Evolutionary conservation across 768 basidiomycete genomes (phyloP), one percentile per base, ranked within the genome.

Genomic region (Hemileccinum rubropunctum): DNA sequence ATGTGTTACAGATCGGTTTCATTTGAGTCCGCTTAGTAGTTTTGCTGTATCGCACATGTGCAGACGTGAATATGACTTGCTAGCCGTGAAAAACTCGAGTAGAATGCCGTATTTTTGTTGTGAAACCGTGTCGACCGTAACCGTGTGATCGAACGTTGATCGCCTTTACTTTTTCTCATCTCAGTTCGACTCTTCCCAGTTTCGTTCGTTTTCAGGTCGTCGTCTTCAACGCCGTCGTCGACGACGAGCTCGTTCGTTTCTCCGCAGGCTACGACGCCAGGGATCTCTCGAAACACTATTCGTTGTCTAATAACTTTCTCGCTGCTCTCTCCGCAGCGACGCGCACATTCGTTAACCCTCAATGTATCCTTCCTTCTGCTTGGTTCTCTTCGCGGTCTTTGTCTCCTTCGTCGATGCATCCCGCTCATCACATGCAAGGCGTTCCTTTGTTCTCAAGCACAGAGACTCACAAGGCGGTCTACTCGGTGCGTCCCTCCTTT

Each of bases 1-100:
- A 34, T 10, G 42, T 17, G 13, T 15, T 15, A 41, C 45, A 94
- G 91, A 95, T 95, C 72, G 92, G 92, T 60, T 94, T 95, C 82
- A 95, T 95, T 75, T 94, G 83, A 79, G 58, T 45, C n/a, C n/a
- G n/a, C n/a, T n/a, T n/a, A n/a, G 47, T 8, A 46, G 34, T 9
- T 28, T 5, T 30, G 28, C 9, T 9, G 28, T 30, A 30, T 23
- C 23, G 23, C 23, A 23, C 23, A n/a, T n/a, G n/a, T n/a, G 23
- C 23, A 23, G 23, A 23, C 23, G 6, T 6, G 23, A 6, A 23
- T 23, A 23, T 23, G 23, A 23, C 23, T 23, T 23, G 23, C 23
- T n/a, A n/a, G n/a, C n/a, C n/a, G n/a, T n/a, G n/a, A n/a, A n/a
- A n/a, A n/a, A n/a, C n/a, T n/a, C n/a, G n/a, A n/a, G 23, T 23